phyloP scores from a whole-genome alignment of 2,329 filamentous ascomycete genomes.

The Neoascochyta sp. region DNA sequence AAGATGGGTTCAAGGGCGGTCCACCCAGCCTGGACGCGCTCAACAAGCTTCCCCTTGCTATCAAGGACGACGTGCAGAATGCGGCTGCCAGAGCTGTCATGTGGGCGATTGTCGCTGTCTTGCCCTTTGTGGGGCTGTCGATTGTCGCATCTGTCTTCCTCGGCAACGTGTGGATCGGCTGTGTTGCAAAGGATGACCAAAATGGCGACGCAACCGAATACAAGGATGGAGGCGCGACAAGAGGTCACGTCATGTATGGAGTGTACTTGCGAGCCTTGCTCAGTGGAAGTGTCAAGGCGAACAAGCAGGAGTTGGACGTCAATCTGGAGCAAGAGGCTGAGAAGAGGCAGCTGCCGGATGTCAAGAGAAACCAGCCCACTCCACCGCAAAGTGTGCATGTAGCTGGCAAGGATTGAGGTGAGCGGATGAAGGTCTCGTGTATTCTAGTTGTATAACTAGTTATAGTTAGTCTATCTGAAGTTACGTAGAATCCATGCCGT shows the following conservation, averaged over 20 bases:
- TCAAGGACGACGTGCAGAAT: conserved; percentile 41
- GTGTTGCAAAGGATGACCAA: conserved; percentile 21
- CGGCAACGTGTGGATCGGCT: conserved; percentile 53
- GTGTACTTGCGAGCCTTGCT: conserved; percentile 16
- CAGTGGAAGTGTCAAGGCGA: conserved; percentile 5
- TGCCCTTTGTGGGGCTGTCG: conserved; percentile 55
- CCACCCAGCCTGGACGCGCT: conserved; percentile 32
- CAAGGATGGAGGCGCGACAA: conserved; percentile 5
- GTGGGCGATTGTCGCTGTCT: conserved; percentile 61
- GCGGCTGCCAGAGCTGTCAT: conserved; percentile 57
- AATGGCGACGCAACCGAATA: conserved; percentile 5
- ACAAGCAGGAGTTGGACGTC: conserved; percentile 17
- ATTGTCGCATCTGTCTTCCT: conserved; percentile 45
- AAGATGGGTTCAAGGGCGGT: conserved; percentile 18
- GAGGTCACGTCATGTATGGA: conserved; percentile 19
- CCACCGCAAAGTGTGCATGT: conserved; percentile 4
- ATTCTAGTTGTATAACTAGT: too few species aligned
- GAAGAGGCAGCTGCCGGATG: conserved; percentile 8
- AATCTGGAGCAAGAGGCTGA: conserved; percentile 6
- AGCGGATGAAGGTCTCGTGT: too few species aligned
- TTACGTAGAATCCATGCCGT: too few species aligned
- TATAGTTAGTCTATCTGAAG: too few species aligned
- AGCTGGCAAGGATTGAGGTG: conserved; percentile 2
- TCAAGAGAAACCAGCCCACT: conserved; percentile 4
- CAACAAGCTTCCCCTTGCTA: conserved; percentile 37